Evolutionary conservation across 495 filamentous ascomycete species (phyloP).

Genomic region (Xylaria palmicola): DNA sequence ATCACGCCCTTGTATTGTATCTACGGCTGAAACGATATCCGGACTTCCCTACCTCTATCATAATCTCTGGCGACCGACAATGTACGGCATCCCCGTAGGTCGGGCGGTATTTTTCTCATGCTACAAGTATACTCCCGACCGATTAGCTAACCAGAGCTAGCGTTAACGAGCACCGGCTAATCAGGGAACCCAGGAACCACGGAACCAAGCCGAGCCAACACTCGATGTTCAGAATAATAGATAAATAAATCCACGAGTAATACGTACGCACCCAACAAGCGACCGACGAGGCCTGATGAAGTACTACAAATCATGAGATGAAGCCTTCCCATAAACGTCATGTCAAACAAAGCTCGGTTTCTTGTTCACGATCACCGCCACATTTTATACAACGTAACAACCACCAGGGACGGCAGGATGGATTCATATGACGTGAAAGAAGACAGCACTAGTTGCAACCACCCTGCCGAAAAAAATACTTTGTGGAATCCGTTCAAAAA

Average conservation of each 20-base stretch:
- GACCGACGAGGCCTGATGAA: background rate
- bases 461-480: background rate
- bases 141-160: background rate
- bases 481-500: background rate
- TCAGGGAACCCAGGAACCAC: background rate
- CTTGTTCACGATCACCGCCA: background rate
- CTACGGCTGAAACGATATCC: constrained; percentile 9
- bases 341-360: background rate
- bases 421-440: background rate
- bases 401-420: background rate
- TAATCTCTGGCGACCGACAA: background rate
- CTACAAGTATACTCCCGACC: too few species aligned
- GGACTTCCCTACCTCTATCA: background rate
- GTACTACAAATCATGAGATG: background rate
- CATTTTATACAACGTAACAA: background rate
- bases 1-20: background rate
- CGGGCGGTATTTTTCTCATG: background rate
- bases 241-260: background rate
- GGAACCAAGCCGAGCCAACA: background rate
- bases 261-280: background rate
- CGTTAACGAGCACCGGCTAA: background rate
- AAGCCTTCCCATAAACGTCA: background rate
- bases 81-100: background rate
- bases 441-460: background rate
- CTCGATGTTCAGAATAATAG: background rate